phyloP scores from a whole-genome alignment of 805 yeast genomes.

The Kazachstania psychrophila region DNA sequence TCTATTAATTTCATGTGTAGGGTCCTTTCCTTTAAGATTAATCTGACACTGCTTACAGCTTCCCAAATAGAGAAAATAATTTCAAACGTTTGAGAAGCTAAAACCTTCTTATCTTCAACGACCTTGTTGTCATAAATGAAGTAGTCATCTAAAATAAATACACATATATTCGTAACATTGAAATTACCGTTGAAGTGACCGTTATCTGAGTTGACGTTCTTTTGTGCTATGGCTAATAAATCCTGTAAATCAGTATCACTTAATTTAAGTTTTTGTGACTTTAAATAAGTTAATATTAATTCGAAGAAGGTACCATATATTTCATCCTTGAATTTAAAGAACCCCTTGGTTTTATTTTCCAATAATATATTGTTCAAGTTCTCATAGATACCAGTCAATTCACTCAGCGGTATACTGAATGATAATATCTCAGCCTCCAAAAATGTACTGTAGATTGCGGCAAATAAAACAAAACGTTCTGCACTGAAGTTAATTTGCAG shows the following conservation, averaged over 20 bases:
- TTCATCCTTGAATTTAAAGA: conserved; percentile 27
- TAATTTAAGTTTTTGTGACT: background rate
- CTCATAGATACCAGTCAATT: too few relatives aligned
- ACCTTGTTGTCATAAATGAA: background rate
- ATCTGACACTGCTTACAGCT: conserved; percentile 45
- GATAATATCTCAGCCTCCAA: too few relatives aligned
- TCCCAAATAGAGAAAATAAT: conserved; percentile 46
- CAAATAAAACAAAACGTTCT: too few relatives aligned
- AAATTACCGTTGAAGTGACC: conserved; percentile 21
- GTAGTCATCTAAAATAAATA: conserved; percentile 1
- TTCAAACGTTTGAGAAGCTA: too few relatives aligned
- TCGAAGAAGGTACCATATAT: conserved; percentile 22
- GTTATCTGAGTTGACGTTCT: conserved; percentile 18
- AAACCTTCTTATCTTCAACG: background rate
- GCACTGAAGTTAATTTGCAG: too few relatives aligned
- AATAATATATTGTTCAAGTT: too few relatives aligned
- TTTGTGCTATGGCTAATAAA: conserved; percentile 12
- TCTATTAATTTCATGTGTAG: conserved; percentile 52
- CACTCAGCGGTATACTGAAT: too few relatives aligned
- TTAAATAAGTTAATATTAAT: conserved; percentile 11
- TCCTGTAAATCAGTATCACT: conserved; percentile 10
- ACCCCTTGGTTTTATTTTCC: too few relatives aligned
- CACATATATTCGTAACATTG: conserved; percentile 14
- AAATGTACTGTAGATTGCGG: too few relatives aligned
- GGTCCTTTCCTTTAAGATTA: conserved; percentile 54